These are phyloP conservation scores for Conticribra weissflogii DNA, from an alignment of 108 stramenopile genomes.

Conservation along the genomic window DNA sequence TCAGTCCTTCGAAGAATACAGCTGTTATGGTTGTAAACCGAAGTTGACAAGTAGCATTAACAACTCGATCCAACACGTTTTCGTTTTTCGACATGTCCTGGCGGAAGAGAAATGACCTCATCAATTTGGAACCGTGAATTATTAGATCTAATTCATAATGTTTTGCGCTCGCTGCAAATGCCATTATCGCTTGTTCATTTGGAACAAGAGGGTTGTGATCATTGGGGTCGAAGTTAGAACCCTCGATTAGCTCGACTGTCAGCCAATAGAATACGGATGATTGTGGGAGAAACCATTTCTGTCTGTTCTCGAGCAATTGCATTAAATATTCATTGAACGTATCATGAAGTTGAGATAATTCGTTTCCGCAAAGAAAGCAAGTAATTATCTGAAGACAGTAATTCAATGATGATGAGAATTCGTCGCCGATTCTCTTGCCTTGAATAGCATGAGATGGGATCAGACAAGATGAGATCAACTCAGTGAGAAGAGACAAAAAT, in stretches of 20 bases:
- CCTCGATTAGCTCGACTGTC: background rate
- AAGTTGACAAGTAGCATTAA: background rate
- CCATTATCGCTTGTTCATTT: background rate
- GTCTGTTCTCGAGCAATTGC: background rate
- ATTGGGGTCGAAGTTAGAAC: background rate
- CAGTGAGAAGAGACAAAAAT: too few species aligned
- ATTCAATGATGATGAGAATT: background rate
- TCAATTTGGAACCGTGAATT: background rate
- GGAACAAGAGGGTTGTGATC: background rate
- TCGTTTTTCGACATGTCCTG: background rate
- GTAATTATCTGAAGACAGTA: background rate
- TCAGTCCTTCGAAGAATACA: conserved; percentile 13
- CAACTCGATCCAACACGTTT: background rate
- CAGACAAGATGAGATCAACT: too few species aligned
- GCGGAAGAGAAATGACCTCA: conserved; percentile 13
- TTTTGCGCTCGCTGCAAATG: background rate
- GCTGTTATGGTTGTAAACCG: background rate
- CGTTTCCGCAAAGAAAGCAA: conserved; percentile 14
- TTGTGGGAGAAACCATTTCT: background rate
- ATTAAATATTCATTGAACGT: background rate
- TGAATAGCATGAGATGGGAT: too few species aligned
- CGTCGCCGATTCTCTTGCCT: too few species aligned
- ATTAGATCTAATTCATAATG: background rate
- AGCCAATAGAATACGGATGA: background rate
- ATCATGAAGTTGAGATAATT: background rate